Conservation (phyloP, 805 yeast species). For the Sugiyamaella valdiviana region DNA sequence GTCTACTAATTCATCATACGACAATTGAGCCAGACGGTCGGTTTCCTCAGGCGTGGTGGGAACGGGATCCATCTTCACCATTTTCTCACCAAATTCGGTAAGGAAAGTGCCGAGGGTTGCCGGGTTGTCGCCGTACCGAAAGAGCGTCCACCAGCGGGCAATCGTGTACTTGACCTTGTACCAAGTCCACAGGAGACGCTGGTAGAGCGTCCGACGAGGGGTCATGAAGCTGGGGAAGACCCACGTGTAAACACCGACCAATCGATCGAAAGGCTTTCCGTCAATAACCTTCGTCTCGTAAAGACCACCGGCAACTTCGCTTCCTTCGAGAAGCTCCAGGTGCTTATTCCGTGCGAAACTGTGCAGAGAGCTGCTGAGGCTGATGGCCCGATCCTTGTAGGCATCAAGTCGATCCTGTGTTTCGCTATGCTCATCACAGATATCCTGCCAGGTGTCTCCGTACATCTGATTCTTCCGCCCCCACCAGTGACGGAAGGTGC, state of each 20-base stretch:
- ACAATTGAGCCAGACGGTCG: constrained; percentile 7
- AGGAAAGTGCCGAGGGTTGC: too few species aligned
- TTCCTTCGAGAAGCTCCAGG: neutral
- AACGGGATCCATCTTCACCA: constrained; percentile 1
- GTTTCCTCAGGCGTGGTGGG: constrained; percentile 1
- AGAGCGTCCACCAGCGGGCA: neutral
- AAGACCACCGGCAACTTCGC: constrained; percentile 1
- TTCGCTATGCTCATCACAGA: constrained; percentile 6
- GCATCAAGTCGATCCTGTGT: constrained; percentile 6
- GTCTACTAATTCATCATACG: constrained; percentile 8
- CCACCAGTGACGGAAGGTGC: constrained; percentile 7
- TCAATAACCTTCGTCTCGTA: neutral
- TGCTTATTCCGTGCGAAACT: constrained; percentile 9
- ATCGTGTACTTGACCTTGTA: constrained; percentile 4
- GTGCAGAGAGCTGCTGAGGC: constrained; percentile 4
- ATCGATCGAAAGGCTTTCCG: neutral
- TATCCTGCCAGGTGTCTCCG: neutral
- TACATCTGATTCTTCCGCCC: constrained; percentile 7
- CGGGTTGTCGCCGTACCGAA: too few species aligned
- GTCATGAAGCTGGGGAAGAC: constrained; percentile 2
- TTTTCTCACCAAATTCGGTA: neutral
- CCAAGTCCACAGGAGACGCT: constrained; percentile 2
- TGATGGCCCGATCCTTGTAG: constrained; percentile 5
- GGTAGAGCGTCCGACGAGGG: neutral
- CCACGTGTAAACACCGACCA: constrained; percentile 12